Conservation (phyloP, 2,329 filamentous ascomycete species). For the Aspergillus brasiliensis region DNA sequence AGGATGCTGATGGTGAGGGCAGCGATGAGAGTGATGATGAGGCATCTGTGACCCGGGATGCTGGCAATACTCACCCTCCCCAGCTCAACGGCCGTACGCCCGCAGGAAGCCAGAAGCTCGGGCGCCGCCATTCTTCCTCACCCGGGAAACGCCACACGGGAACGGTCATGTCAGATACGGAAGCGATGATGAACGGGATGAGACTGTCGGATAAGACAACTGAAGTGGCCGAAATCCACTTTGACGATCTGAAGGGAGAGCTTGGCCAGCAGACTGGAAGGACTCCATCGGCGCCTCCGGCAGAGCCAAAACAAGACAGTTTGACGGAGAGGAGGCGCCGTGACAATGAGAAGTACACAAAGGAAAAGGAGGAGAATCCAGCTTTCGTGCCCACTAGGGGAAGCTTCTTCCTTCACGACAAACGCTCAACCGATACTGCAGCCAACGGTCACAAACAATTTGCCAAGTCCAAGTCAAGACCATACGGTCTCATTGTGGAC, state of each 20-base stretch:
- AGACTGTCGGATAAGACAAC: constrained; percentile 46
- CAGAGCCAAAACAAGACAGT: constrained; percentile 53
- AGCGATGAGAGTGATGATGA: constrained; percentile 60
- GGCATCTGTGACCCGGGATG: constrained; percentile 32
- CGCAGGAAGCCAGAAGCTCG: constrained; percentile 31
- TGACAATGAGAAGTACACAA: constrained; percentile 89
- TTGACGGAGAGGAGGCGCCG: constrained; percentile 72
- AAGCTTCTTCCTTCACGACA: constrained; percentile 96
- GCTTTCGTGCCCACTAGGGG: constrained; percentile 93
- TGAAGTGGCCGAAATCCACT: constrained; percentile 51
- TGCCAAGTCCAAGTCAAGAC: constrained; percentile 55
- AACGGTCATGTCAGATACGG: constrained; percentile 56
- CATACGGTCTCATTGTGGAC: constrained; percentile 53
- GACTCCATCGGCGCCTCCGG: constrained; percentile 44
- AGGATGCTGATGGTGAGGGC: constrained; percentile 62
- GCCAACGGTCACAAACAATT: constrained; percentile 73
- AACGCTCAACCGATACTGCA: constrained; percentile 74
- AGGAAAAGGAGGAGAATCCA: constrained; percentile 83
- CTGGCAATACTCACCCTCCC: constrained; percentile 22
- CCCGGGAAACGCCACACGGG: constrained; percentile 36
- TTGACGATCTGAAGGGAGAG: constrained; percentile 48
- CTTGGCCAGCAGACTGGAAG: constrained; percentile 31
- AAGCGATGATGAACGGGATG: constrained; percentile 63
- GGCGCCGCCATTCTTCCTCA: constrained; percentile 37
- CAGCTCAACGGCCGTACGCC: constrained; percentile 33